These are phyloP conservation scores for Epipyxis sp. DNA, from an alignment of 108 stramenopile genomes.

Conservation along the genomic window DNA sequence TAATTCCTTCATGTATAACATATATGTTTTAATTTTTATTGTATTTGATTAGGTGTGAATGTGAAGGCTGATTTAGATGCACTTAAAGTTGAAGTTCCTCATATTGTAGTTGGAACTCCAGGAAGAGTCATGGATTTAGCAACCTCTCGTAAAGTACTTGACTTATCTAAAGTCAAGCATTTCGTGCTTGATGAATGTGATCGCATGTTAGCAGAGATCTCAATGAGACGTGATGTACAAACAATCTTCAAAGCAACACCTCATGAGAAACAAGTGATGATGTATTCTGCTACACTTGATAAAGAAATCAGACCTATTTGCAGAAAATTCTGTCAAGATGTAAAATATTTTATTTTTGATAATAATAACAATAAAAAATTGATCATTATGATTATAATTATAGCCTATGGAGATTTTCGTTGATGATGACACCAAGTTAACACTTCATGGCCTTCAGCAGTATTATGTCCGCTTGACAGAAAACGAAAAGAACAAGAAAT, in stretches of 20 bases:
- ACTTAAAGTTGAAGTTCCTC: conserved; percentile 86
- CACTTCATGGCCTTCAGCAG: conserved; percentile 97
- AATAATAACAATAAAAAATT: neutral
- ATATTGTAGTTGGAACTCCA: conserved; percentile 98
- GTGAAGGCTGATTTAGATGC: conserved; percentile 45
- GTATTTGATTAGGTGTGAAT: conserved; percentile 52
- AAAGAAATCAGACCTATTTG: conserved; percentile 97
- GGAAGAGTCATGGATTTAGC: conserved; percentile 89
- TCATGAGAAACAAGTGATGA: conserved; percentile 98
- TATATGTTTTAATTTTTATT: neutral
- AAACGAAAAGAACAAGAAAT: conserved; percentile 97
- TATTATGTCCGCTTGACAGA: conserved; percentile 94
- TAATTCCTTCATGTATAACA: too few species aligned
- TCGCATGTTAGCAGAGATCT: conserved; percentile 88
- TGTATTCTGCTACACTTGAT: conserved; percentile 95
- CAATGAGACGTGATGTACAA: conserved; percentile 96
- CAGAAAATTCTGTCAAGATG: conserved; percentile 98
- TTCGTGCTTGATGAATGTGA: conserved; percentile 99
- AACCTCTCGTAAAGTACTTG: conserved; percentile 74
- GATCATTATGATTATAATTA: neutral
- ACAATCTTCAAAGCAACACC: conserved; percentile 98
- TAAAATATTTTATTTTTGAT: conserved; percentile 47
- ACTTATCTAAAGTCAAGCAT: conserved; percentile 90
- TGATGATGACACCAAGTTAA: conserved; percentile 98
- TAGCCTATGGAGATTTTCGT: conserved; percentile 90